Base-by-base conservation (phyloP, 306 rosid species). In the Carpinus fangiana region DNA sequence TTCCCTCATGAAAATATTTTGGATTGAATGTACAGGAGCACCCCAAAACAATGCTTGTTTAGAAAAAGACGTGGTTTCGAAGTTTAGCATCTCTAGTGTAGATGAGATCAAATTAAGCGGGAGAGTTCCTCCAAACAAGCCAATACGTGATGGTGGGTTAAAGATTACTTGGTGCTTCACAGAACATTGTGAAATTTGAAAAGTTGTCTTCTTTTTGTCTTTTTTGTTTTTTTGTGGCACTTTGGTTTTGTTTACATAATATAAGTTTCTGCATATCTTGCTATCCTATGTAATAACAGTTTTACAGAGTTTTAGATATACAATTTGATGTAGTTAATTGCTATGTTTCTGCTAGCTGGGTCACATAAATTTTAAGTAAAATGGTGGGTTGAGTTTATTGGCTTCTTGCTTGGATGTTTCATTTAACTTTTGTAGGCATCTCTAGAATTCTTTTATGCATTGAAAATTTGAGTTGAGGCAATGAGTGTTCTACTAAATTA, bases 81-180 rank as follows among this genome's bases (percentile, higher is more conserved):
- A 84, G 53, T 78, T 76, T 84, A 78, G 48, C 79, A 55, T 53
- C 77, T 61, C 81, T 6, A 70, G 56, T 20, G 68, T 55, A 41
- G 84, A 73, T 70, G 88, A 62, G 78, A 84, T 55, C 38, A 84
- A 85, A 85, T 53, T 88, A 76, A 81, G 64, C 74, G 68, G 62
- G 34, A 84, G n/a, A 34, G 81, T 76, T 67, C 72, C 72, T 74
- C 69, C 74, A 73, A 65, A 81, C 78, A 90, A 82, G 76, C 88
- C 92, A 80, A 78, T 90, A 72, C 93, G 88, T 31, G 87, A 91
- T 52, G 90, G 97, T 88, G 73, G 26, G 97, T 84, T 51, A 75
- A 62, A 28, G 77, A 0, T 65, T 79, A 47, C 72, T 54, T 46
- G 69, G 68, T 66, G 56, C 61, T 66, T 81, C 34, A 45, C 45